These are phyloP conservation scores for Mucor racemosus DNA, from an alignment of 371 early-diverging fungal genomes.

Conservation along the genomic window DNA sequence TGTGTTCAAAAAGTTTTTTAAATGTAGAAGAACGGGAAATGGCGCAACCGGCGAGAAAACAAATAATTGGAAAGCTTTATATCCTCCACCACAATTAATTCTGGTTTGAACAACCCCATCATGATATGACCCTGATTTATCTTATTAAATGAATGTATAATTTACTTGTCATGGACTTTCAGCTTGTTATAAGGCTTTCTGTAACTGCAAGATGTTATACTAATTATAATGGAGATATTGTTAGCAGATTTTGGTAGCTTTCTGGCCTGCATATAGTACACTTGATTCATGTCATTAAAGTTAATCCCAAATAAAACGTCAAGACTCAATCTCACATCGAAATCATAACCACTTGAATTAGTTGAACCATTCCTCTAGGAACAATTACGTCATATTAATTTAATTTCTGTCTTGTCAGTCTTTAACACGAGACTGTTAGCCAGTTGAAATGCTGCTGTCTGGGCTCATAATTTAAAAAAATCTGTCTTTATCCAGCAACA, in stretches of 20 bases:
- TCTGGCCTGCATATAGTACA: conserved; percentile 12
- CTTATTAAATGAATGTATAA: conserved; percentile 1
- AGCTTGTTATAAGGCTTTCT: conserved; percentile 7
- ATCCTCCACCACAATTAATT: not conserved
- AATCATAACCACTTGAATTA: conserved; percentile 10
- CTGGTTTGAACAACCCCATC: not conserved
- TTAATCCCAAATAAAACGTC: conserved; percentile 1
- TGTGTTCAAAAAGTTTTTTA: conserved; percentile 7
- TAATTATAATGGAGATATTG: conserved; percentile 3
- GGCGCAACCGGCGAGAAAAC: conserved; percentile 35
- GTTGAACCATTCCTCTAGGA: conserved; percentile 3
- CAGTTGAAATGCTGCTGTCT: too few species aligned
- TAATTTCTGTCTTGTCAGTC: conserved; percentile 5
- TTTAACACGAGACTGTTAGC: too few species aligned
- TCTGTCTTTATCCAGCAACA: too few species aligned
- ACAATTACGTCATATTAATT: conserved; percentile 1
- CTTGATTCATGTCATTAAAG: conserved; percentile 1
- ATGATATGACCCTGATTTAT: conserved; percentile 10
- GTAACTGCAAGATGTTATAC: conserved; percentile 9
- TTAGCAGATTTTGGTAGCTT: conserved; percentile 1
- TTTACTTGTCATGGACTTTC: conserved; percentile 10
- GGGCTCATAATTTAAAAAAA: not conserved
- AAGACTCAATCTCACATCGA: conserved; percentile 10
- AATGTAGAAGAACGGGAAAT: too few species aligned
- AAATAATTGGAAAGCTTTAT: conserved; percentile 12